phyloP scores from a whole-genome alignment of 441 rosid species.

The Flueggea neowawraea region DNA sequence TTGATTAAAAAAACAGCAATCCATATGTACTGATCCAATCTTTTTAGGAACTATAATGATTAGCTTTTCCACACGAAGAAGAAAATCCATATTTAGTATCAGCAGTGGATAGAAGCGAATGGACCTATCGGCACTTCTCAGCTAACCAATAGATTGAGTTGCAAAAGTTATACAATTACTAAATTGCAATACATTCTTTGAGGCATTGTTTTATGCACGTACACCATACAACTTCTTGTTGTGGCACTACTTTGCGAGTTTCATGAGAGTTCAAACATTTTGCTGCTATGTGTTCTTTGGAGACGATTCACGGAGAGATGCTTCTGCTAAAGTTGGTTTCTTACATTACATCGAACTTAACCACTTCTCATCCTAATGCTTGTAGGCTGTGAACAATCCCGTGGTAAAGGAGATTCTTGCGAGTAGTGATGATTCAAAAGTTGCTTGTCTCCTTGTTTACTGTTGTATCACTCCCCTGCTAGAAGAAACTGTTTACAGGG shows the following conservation, averaged over 20 bases:
- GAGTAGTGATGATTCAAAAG: conserved; percentile 43
- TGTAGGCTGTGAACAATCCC: conserved; percentile 50
- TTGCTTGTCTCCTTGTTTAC: conserved; percentile 48
- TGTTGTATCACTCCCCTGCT: conserved; percentile 61
- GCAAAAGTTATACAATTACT: too few relatives aligned
- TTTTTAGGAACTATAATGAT: too few relatives aligned
- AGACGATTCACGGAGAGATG: not conserved
- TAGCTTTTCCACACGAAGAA: too few relatives aligned
- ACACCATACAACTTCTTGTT: not conserved
- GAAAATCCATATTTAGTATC: too few relatives aligned
- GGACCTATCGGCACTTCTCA: too few relatives aligned
- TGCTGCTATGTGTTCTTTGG: not conserved
- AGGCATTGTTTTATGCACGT: not conserved
- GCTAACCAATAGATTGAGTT: too few relatives aligned
- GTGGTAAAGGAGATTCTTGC: conserved; percentile 53
- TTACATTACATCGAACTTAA: not conserved
- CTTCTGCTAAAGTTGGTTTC: not conserved
- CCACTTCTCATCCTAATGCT: not conserved
- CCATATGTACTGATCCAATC: too few relatives aligned
- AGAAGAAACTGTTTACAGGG: conserved; percentile 85
- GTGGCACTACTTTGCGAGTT: not conserved
- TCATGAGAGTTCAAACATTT: not conserved
- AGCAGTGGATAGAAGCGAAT: too few relatives aligned
- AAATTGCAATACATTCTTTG: too few relatives aligned
- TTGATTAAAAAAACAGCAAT: too few relatives aligned